Evolutionary conservation across 768 basidiomycete species (phyloP).

Genomic region (Phylloporus arenicola): DNA sequence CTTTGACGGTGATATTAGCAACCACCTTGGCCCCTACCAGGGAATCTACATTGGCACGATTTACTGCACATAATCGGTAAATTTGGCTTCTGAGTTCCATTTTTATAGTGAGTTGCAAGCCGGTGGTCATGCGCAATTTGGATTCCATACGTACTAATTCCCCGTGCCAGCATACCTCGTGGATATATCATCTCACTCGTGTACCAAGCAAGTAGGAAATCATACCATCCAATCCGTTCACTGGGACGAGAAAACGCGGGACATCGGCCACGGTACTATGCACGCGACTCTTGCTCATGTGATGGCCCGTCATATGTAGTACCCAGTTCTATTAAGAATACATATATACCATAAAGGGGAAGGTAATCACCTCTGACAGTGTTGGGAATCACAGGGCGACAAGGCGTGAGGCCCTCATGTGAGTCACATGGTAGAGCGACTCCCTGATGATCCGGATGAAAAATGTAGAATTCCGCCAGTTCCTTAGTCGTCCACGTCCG

Average conservation of each 20-base stretch:
- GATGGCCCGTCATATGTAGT: neutral
- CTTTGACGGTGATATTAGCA: slow-evolving; percentile 40
- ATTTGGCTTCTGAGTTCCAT: neutral
- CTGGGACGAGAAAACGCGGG: neutral
- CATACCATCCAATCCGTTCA: neutral
- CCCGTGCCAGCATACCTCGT: neutral
- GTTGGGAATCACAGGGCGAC: neutral
- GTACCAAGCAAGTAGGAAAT: neutral
- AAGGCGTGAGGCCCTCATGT: neutral
- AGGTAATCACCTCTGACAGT: neutral
- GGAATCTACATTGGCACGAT: slow-evolving; percentile 53
- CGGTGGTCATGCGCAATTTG: neutral
- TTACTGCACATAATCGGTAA: slow-evolving; percentile 26
- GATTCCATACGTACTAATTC: neutral
- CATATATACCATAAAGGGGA: neutral
- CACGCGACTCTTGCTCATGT: slow-evolving; percentile 2
- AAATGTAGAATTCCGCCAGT: neutral
- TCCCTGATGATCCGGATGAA: neutral
- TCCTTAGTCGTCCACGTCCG: neutral
- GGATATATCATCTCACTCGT: neutral
- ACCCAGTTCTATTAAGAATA: neutral
- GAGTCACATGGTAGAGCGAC: neutral
- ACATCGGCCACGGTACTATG: neutral
- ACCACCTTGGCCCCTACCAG: slow-evolving; percentile 57
- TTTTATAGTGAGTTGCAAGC: slow-evolving; percentile 2